Base-by-base conservation (phyloP, 441 rosid species). In the Croton laevigatus region DNA sequence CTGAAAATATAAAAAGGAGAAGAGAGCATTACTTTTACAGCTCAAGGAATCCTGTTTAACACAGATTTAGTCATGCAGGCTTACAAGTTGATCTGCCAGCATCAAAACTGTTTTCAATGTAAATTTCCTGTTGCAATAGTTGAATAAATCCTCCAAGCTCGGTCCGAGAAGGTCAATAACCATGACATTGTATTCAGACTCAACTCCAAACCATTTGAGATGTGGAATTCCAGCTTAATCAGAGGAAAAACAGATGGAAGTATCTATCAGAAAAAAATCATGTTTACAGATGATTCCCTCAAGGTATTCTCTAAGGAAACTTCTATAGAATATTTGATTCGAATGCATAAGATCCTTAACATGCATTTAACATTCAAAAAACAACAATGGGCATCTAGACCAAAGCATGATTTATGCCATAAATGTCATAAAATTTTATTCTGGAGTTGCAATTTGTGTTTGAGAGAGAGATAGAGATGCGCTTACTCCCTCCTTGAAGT, bases 151-250 rank as follows among this genome's bases (percentile, higher is more conserved):
- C 82, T 96, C 99, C 83, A 96, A 83, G 75, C 99, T 96, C 52
- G 99, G 99, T 17, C 99, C 99, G 65, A 96, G 85, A 79, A 96
- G 99, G 64, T 96, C 98, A 73, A 93, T 93, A 65, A 93, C 97
- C 99, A 96, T 95, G 69, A 92, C 77, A 77, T 87, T 92, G 82
- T 87, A 91, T 22, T 91, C 98, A 22, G 83, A 87, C 70, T 95
- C 98, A 37, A 91, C 94, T 37, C 99, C 99, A 80, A 89, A 95
- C 98, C 98, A 95, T 78, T 93, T 91, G 16, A 93, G 91, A 76
- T 93, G 93, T 53, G 99, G 99, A 81, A 95, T 78, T 62, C 99
- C 99, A 71, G 93, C 99, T 95, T 76, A 81, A 81, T 19, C 40
- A 66, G 73, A 64, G 60, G 72, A 73, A 79, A 75, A 55, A 10